These are phyloP conservation scores for Colletotrichum spaethianum DNA, from an alignment of 2,329 filamentous ascomycete genomes.

Conservation along the genomic window DNA sequence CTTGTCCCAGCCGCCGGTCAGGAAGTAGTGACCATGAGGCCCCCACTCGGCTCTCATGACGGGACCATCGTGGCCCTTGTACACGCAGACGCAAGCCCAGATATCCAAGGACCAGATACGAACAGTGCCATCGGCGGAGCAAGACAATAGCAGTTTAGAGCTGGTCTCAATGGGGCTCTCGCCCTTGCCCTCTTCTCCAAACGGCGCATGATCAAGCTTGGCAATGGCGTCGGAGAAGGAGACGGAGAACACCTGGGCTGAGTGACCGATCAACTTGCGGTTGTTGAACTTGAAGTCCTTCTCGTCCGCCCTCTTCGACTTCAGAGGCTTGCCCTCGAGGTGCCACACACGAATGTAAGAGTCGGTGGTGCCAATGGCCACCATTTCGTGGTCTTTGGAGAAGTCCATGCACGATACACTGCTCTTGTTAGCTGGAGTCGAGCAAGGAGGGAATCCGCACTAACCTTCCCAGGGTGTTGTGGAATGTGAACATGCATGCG, in stretches of 20 bases:
- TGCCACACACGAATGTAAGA: constrained; percentile 98
- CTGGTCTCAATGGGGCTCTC: constrained; percentile 63
- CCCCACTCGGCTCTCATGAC: constrained; percentile 92
- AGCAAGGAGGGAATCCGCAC: constrained; percentile 46
- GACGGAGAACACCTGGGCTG: constrained; percentile 89
- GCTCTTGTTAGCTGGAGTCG: constrained; percentile 39
- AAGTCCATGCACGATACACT: constrained; percentile 96
- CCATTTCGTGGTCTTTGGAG: constrained; percentile 88
- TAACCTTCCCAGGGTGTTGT: constrained; percentile 93
- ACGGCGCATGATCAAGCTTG: constrained; percentile 62
- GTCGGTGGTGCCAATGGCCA: constrained; percentile 90
- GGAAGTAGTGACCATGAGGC: constrained; percentile 95
- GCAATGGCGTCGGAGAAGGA: constrained; percentile 85
- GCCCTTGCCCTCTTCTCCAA: constrained; percentile 63
- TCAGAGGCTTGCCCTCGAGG: constrained; percentile 86
- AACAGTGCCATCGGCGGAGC: constrained; percentile 88
- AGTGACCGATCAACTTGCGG: constrained; percentile 88
- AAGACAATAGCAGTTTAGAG: constrained; percentile 87
- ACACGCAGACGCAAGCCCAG: constrained; percentile 93
- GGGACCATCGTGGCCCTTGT: constrained; percentile 92
- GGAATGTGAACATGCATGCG: constrained; percentile 98
- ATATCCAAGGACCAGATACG: constrained; percentile 94
- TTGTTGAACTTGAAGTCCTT: constrained; percentile 73
- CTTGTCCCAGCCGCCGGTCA: constrained; percentile 89
- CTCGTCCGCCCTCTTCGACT: constrained; percentile 73